Evolutionary conservation across 2,329 filamentous ascomycete species (phyloP).

Genomic region (Drechmeria coniospora): DNA sequence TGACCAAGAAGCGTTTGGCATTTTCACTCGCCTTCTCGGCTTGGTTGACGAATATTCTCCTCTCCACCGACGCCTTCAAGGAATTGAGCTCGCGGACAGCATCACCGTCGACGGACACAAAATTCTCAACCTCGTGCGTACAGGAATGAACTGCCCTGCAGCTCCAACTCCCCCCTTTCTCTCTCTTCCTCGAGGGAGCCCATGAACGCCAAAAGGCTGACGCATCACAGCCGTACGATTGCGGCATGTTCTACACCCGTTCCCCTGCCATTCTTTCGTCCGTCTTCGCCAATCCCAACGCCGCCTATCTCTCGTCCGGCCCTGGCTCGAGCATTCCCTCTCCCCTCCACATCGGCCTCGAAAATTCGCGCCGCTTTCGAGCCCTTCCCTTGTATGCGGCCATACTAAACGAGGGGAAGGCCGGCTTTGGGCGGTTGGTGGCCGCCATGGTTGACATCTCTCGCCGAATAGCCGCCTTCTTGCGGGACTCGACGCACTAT

Average conservation of each 20-base stretch:
- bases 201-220: too few species aligned
- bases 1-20: constrained; percentile 53
- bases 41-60: constrained; percentile 37
- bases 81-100: constrained; percentile 71
- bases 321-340: constrained; percentile 44
- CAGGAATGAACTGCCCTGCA: too few species aligned
- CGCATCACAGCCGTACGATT: constrained; percentile 59
- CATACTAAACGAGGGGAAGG: constrained; percentile 55
- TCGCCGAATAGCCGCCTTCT: constrained; percentile 46
- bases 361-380: constrained; percentile 83
- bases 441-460: constrained; percentile 58
- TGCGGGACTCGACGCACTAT: constrained; percentile 46
- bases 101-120: constrained; percentile 83
- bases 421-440: constrained; percentile 55
- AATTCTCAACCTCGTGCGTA: constrained; percentile 66
- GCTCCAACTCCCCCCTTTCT: too few species aligned
- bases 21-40: constrained; percentile 57
- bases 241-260: constrained; percentile 72
- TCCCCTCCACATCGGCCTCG: constrained; percentile 72
- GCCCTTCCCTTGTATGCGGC: constrained; percentile 81
- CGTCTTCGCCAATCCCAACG: constrained; percentile 73
- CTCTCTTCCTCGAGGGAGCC: too few species aligned
- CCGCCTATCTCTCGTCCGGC: constrained; percentile 53
- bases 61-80: constrained; percentile 36
- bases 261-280: constrained; percentile 38